A percentile compares a stretch with the other conserved stretches of the same genome.
Conservation (phyloP, 495 filamentous ascomycete species). For the Jackrogersella multiformis region DNA sequence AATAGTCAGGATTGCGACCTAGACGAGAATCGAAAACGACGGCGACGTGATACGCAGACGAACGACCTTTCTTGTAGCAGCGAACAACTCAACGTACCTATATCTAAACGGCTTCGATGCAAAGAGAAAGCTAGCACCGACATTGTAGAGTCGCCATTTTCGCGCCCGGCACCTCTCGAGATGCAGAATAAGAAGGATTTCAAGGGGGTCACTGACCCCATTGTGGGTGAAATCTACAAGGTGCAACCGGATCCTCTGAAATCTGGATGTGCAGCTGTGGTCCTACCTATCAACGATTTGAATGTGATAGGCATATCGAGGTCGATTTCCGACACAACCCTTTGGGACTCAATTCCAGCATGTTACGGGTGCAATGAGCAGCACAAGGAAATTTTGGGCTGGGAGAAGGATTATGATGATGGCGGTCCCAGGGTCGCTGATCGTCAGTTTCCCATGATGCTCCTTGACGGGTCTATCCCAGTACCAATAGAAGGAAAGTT, state of each 20-base stretch:
- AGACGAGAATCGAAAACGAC: background rate
- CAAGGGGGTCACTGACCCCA: constrained; percentile 3
- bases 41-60: background rate
- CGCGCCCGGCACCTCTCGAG: no score
- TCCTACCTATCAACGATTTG: constrained; percentile 5
- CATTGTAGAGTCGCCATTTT: no score
- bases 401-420: no score
- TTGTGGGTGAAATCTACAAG: constrained; percentile 7
- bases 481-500: no score
- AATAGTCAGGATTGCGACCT: no score
- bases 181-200: background rate
- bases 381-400: no score
- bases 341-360: background rate
- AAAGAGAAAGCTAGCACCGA: no score
- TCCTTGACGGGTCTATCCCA: no score
- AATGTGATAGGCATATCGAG: constrained; percentile 7
- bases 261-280: background rate
- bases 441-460: no score
- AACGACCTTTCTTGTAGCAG: background rate
- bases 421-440: no score
- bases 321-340: constrained; percentile 4
- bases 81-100: background rate
- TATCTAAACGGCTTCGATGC: background rate
- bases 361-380: constrained; percentile 7
- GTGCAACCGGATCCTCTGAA: background rate